These are phyloP conservation scores for Orbilia blumenaviensis DNA, from an alignment of 2,329 filamentous ascomycete species.

Conservation along the genomic window DNA sequence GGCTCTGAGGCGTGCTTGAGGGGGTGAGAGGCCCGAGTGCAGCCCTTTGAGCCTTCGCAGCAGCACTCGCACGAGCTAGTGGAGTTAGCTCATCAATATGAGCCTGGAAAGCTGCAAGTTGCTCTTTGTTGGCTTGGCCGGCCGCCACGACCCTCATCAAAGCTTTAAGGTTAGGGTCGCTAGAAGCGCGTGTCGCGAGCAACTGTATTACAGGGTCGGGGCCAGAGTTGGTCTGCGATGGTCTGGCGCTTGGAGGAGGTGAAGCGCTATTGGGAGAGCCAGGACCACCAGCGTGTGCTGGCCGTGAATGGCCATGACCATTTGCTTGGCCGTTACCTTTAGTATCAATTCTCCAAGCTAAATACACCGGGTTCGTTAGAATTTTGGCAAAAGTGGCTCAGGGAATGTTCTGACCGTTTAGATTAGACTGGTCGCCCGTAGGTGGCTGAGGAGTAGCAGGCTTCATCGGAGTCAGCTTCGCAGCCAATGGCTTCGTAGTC, in stretches of 20 bases:
- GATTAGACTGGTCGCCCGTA: constrained; percentile 23
- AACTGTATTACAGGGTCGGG: constrained; percentile 83
- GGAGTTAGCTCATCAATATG: constrained; percentile 81
- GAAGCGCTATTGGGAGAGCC: not conserved
- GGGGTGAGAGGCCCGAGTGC: constrained; percentile 42
- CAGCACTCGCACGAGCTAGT: constrained; percentile 51
- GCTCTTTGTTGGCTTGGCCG: constrained; percentile 74
- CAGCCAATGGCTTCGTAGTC: not conserved
- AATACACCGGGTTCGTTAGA: not conserved
- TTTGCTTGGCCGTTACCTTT: constrained; percentile 21
- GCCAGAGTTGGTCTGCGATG: constrained; percentile 59
- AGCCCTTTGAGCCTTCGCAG: constrained; percentile 49
- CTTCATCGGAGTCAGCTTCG: constrained; percentile 22
- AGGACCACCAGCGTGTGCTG: not conserved
- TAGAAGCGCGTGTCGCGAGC: constrained; percentile 77
- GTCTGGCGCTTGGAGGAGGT: not conserved
- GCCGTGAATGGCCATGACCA: not conserved
- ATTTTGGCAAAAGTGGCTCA: constrained; percentile 1
- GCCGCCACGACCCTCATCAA: constrained; percentile 85
- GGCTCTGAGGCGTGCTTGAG: constrained; percentile 21
- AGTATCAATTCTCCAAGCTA: constrained; percentile 40
- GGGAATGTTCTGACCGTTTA: constrained; percentile 12
- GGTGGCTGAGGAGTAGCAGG: constrained; percentile 50
- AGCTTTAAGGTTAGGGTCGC: constrained; percentile 75
- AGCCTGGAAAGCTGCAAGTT: constrained; percentile 78